A percentile compares a stretch with the other conserved stretches of the same genome.
Conservation (phyloP, 2,329 filamentous ascomycete genomes). For the Waltergamsia citrina region DNA sequence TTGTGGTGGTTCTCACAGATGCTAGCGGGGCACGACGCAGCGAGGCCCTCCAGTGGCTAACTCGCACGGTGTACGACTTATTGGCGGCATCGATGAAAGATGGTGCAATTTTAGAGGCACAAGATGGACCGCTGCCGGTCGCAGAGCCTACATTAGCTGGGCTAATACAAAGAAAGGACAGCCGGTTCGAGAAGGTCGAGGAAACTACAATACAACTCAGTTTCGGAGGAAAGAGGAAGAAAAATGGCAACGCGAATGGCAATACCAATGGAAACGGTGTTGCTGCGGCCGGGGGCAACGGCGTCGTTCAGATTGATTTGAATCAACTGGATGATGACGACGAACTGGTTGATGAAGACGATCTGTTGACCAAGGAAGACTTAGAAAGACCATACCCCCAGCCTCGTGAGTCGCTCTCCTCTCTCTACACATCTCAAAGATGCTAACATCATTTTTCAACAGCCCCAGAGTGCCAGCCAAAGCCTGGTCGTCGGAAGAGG, state of each 20-base stretch:
- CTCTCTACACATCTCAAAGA: background rate
- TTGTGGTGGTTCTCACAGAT: slow-evolving; percentile 76
- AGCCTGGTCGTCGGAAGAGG: slow-evolving; percentile 77
- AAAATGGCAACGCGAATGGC: too few species aligned
- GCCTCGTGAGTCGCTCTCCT: too few species aligned
- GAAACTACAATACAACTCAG: slow-evolving; percentile 46
- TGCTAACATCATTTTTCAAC: slow-evolving; percentile 5
- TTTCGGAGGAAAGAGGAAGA: slow-evolving; percentile 27
- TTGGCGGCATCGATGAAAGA: slow-evolving; percentile 63
- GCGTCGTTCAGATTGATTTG: slow-evolving; percentile 48
- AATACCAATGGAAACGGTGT: too few species aligned
- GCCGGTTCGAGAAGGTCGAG: slow-evolving; percentile 65
- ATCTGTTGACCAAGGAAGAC: slow-evolving; percentile 77
- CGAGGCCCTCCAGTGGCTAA: slow-evolving; percentile 56
- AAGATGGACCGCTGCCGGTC: slow-evolving; percentile 50
- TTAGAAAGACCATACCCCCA: slow-evolving; percentile 66
- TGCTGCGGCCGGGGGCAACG: too few species aligned
- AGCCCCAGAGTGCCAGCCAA: slow-evolving; percentile 80
- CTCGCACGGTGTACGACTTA: slow-evolving; percentile 56
- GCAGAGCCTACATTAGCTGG: slow-evolving; percentile 76
- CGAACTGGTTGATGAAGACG: slow-evolving; percentile 86
- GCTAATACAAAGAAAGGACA: slow-evolving; percentile 50
- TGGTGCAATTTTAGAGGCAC: slow-evolving; percentile 58
- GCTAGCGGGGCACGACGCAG: slow-evolving; percentile 52
- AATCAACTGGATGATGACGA: slow-evolving; percentile 54